A percentile compares a stretch with the other conserved stretches of the same genome.
phyloP scores from a whole-genome alignment of 108 stramenopile genomes.

The Cyclotella atomus region DNA sequence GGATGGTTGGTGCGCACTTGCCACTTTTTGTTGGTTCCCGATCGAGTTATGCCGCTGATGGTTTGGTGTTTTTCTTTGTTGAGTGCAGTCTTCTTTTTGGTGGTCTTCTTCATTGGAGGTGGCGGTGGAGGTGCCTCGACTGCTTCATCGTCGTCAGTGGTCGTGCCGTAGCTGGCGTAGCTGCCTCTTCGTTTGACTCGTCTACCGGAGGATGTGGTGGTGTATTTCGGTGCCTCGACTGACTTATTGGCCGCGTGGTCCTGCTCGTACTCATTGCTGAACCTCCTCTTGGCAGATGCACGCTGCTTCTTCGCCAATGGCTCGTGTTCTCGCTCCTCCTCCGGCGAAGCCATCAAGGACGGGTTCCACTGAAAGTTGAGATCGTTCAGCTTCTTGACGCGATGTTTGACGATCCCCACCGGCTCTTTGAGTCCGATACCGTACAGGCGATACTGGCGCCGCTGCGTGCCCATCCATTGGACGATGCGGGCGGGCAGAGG shows the following conservation, averaged over 20 bases:
- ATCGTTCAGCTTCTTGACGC: background rate
- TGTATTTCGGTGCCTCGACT: too few relatives aligned
- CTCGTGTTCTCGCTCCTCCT: background rate
- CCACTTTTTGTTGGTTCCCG: background rate
- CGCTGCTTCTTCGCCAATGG: too few relatives aligned
- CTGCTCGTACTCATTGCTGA: background rate
- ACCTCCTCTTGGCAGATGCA: too few relatives aligned
- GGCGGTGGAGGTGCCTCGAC: background rate
- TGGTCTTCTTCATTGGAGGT: too few relatives aligned
- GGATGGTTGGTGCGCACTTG: background rate
- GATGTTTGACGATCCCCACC: conserved; percentile 10
- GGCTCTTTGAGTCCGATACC: conserved; percentile 1
- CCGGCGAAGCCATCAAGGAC: background rate
- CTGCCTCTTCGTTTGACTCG: too few relatives aligned
- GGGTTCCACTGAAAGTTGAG: conserved; percentile 1
- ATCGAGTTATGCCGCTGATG: background rate
- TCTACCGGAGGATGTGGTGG: background rate
- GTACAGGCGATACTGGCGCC: conserved; percentile 8
- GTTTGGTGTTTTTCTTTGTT: background rate
- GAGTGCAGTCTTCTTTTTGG: too few relatives aligned
- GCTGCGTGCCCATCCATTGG: conserved; percentile 9
- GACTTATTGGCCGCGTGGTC: background rate
- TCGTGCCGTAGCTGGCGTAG: background rate
- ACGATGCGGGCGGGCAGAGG: background rate
- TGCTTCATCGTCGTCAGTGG: background rate